Evolutionary conservation across 345 rosid species (phyloP).

Genomic region (Salix brachista): DNA sequence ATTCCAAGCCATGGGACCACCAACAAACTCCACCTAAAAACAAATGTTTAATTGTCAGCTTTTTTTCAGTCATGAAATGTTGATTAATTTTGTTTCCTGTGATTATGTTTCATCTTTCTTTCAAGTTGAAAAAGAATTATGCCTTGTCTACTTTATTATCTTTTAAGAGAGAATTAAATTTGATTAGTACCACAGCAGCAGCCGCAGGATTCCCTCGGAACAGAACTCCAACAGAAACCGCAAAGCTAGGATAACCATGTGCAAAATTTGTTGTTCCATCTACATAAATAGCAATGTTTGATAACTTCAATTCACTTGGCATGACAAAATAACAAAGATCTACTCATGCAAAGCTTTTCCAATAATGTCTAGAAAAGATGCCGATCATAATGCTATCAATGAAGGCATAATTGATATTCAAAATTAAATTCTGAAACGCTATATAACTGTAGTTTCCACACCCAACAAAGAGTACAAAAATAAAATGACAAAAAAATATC

Average conservation of each 20-base stretch:
- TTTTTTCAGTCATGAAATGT: not conserved
- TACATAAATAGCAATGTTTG: conserved; percentile 20
- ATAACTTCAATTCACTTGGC: not conserved
- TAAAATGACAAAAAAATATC: no score
- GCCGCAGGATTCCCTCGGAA: conserved; percentile 80
- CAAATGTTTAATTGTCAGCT: conserved; percentile 6
- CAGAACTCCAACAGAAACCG: conserved; percentile 89
- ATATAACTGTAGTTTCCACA: not conserved
- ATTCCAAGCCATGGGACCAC: conserved; percentile 97
- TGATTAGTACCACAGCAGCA: conserved; percentile 76
- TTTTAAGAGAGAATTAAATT: not conserved
- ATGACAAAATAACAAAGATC: not conserved
- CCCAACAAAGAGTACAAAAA: not conserved
- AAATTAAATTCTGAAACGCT: not conserved
- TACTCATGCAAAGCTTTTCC: not conserved
- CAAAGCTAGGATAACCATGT: conserved; percentile 95
- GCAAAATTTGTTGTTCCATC: conserved; percentile 99
- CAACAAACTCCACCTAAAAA: conserved; percentile 86
- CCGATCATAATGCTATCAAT: not conserved
- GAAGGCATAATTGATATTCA: not conserved
- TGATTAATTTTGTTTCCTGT: not conserved
- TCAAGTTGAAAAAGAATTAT: no score
- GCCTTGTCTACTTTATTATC: not conserved
- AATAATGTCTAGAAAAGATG: not conserved
- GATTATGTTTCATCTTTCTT: no score